Evolutionary conservation across 441 rosid genomes (phyloP).

Genomic region (Populus trichocarpa): DNA sequence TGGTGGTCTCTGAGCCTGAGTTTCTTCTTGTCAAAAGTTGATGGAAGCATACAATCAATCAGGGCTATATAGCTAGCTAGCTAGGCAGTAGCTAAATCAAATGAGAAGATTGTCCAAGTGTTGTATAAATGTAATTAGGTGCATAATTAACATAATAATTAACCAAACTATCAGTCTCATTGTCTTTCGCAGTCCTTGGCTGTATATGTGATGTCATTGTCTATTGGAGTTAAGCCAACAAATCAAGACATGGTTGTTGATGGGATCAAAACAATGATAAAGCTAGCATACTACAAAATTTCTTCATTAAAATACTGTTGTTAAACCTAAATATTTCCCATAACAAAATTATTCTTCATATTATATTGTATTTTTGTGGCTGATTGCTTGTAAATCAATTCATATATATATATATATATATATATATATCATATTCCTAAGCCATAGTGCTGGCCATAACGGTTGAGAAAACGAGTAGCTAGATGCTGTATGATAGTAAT

Average conservation of each 20-base stretch:
- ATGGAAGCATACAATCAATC: neutral
- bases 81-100: neutral
- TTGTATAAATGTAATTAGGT: neutral
- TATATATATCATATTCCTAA: neutral
- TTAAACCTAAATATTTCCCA: conserved; percentile 1
- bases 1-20: neutral
- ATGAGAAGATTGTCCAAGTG: neutral
- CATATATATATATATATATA: neutral
- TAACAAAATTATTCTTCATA: neutral
- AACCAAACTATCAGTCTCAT: conserved; percentile 32
- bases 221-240: conserved; percentile 37
- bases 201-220: conserved; percentile 49
- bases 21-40: neutral
- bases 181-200: conserved; percentile 42
- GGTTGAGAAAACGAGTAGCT: conserved; percentile 41
- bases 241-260: conserved; percentile 35
- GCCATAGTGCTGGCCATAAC: conserved; percentile 35
- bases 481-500: conserved; percentile 1
- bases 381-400: conserved; percentile 14
- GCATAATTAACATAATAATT: neutral
- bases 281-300: neutral
- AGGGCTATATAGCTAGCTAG: neutral
- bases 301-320: neutral
- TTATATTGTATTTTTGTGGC: neutral
- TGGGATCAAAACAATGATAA: conserved; percentile 21